These are phyloP conservation scores for Penicillium parvum DNA, from an alignment of 495 filamentous ascomycete genomes.

Conservation along the genomic window DNA sequence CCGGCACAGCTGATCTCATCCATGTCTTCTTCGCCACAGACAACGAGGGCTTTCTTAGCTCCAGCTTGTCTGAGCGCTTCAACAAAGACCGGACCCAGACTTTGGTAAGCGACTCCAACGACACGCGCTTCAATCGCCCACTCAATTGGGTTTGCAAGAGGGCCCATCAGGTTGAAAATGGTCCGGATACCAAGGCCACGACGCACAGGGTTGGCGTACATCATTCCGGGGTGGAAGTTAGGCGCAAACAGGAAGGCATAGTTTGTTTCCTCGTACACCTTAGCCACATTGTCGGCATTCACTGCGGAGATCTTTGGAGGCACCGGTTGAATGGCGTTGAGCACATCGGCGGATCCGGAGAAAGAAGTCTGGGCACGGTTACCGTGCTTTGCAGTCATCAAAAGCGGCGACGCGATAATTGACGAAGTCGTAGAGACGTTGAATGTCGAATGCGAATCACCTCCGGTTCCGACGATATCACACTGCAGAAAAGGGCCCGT, in stretches of 20 bases:
- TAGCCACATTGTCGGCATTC: slow-evolving; percentile 59
- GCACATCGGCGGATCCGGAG: slow-evolving; percentile 91
- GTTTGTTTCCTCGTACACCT: slow-evolving; percentile 70
- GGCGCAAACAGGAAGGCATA: slow-evolving; percentile 97
- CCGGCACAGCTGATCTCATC: slow-evolving; percentile 94
- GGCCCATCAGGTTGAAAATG: slow-evolving; percentile 94
- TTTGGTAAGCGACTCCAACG: slow-evolving; percentile 82
- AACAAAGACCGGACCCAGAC: slow-evolving; percentile 80
- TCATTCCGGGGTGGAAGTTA: slow-evolving; percentile 93
- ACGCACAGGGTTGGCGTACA: slow-evolving; percentile 75
- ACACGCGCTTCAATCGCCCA: slow-evolving; percentile 79
- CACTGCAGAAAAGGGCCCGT: slow-evolving; percentile 49
- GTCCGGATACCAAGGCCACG: slow-evolving; percentile 83
- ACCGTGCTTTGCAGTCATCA: slow-evolving; percentile 89
- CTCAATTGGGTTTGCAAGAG: slow-evolving; percentile 84
- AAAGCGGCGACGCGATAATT: slow-evolving; percentile 78
- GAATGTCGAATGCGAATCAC: slow-evolving; percentile 94
- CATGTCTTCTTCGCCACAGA: slow-evolving; percentile 90
- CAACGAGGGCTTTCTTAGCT: slow-evolving; percentile 76
- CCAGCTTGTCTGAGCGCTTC: slow-evolving; percentile 77
- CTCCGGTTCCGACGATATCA: slow-evolving; percentile 97
- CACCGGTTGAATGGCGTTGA: slow-evolving; percentile 62
- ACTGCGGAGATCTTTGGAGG: slow-evolving; percentile 70
- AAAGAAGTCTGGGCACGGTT: slow-evolving; percentile 94
- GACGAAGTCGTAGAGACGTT: slow-evolving; percentile 95